phyloP scores from a whole-genome alignment of 2,329 filamentous ascomycete genomes.

The Aureobasidium sp. region DNA sequence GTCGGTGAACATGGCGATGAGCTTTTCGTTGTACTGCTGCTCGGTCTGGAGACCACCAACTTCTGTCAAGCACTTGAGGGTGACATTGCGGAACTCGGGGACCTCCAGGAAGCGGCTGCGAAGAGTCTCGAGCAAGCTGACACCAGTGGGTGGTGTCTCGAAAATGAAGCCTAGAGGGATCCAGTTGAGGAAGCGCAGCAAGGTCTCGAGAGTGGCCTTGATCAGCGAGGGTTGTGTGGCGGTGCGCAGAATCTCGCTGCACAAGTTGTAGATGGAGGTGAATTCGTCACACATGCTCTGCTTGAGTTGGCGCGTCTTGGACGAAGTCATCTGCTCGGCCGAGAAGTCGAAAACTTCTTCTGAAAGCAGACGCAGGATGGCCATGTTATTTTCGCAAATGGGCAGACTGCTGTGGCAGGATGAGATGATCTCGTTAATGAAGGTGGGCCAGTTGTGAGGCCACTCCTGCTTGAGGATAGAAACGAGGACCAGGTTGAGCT shows the following conservation, averaged over 20 bases:
- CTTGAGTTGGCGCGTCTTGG: conserved; percentile 93
- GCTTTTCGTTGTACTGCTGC: conserved; percentile 82
- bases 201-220: conserved; percentile 92
- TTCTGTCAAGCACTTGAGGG: conserved; percentile 92
- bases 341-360: conserved; percentile 99
- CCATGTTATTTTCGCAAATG: conserved; percentile 99
- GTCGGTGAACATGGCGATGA: conserved; percentile 98
- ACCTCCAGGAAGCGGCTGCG: conserved; percentile 86
- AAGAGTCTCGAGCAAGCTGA: conserved; percentile 78
- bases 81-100: conserved; percentile 93
- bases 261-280: conserved; percentile 95
- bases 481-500: conserved; percentile 94
- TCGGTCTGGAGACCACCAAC: conserved; percentile 90
- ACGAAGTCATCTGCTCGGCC: conserved; percentile 97
- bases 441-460: conserved; percentile 99
- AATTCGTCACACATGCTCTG: conserved; percentile 99
- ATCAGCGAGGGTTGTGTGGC: conserved; percentile 82
- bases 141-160: conserved; percentile 62
- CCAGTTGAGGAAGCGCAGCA: conserved; percentile 97
- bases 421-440: conserved; percentile 98
- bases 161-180: conserved; percentile 98
- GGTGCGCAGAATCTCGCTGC: conserved; percentile 86
- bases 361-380: conserved; percentile 85
- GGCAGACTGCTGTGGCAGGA: conserved; percentile 92
- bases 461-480: conserved; percentile 99